Conservation (phyloP, 371 early-diverging fungal genomes). For the Rhizopus delemar region DNA sequence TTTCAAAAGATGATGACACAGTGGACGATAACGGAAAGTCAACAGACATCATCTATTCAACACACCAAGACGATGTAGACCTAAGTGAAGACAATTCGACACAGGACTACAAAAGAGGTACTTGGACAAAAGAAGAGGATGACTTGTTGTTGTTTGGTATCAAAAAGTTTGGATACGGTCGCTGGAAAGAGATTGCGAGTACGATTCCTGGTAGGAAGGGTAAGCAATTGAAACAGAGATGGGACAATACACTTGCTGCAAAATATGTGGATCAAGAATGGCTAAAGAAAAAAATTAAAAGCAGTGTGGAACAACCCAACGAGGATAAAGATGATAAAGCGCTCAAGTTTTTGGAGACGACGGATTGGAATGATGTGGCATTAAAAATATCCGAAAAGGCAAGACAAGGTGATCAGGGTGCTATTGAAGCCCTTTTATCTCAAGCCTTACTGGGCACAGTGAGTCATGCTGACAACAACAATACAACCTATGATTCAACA, state of each 20-base stretch:
- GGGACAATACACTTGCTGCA: constrained; percentile 47
- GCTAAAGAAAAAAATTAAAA: constrained; percentile 36
- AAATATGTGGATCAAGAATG: constrained; percentile 50
- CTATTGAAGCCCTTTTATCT: constrained; percentile 44
- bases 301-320: constrained; percentile 10
- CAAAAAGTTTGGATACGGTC: constrained; percentile 45
- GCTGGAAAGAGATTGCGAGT: constrained; percentile 49
- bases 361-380: constrained; percentile 42
- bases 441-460: constrained; percentile 37
- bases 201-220: constrained; percentile 45
- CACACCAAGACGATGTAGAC: constrained; percentile 26
- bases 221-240: constrained; percentile 49
- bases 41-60: constrained; percentile 34
- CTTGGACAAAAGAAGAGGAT: constrained; percentile 50
- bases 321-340: constrained; percentile 19
- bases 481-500: constrained; percentile 7
- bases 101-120: constrained; percentile 42
- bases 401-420: constrained; percentile 43
- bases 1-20: constrained; percentile 8
- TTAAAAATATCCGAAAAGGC: constrained; percentile 50
- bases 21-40: constrained; percentile 24
- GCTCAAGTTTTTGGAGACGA: constrained; percentile 29
- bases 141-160: constrained; percentile 44
- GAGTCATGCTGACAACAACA: constrained; percentile 11
- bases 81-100: constrained; percentile 29